phyloP scores from a whole-genome alignment of 1,284 basidiomycete species.

The Xerocomus cyaneibrunnescens region DNA sequence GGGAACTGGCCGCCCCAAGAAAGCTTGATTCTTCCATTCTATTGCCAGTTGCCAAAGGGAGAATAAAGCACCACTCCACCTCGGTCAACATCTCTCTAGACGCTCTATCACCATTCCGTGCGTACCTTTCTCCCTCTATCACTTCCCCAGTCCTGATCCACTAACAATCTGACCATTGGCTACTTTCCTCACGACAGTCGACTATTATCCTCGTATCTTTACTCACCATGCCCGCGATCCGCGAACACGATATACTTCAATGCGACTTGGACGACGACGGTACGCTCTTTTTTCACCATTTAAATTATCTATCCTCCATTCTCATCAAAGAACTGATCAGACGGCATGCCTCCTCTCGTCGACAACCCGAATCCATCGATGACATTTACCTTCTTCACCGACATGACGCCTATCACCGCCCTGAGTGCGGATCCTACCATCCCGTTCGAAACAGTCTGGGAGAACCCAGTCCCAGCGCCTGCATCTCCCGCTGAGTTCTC shows the following conservation, averaged over 20 bases:
- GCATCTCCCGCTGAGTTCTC: conserved; percentile 19
- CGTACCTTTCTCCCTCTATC: conserved; percentile 9
- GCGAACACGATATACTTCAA: conserved; percentile 24
- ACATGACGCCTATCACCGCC: conserved; percentile 45
- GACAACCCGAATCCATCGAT: conserved; percentile 48
- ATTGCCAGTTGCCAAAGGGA: conserved; percentile 36
- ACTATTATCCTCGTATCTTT: not conserved
- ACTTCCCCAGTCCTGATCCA: conserved; percentile 9
- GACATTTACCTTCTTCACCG: conserved; percentile 49
- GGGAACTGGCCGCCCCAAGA: conserved; percentile 32
- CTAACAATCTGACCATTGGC: conserved; percentile 5
- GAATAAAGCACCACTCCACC: conserved; percentile 33
- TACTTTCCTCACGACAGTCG: not conserved
- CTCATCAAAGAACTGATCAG: conserved; percentile 26
- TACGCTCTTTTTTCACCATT: conserved; percentile 7
- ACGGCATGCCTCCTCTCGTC: conserved; percentile 51
- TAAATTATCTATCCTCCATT: not conserved
- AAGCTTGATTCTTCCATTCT: conserved; percentile 31
- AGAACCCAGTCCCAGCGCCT: conserved; percentile 22
- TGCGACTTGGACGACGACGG: conserved; percentile 32
- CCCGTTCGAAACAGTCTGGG: conserved; percentile 38
- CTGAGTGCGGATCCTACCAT: conserved; percentile 37
- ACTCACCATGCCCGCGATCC: conserved; percentile 26
- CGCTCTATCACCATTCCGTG: conserved; percentile 31
- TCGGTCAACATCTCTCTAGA: conserved; percentile 20